Evolutionary conservation across 352 stramenopile species (phyloP).

Genomic region (Sclerospora graminicola): DNA sequence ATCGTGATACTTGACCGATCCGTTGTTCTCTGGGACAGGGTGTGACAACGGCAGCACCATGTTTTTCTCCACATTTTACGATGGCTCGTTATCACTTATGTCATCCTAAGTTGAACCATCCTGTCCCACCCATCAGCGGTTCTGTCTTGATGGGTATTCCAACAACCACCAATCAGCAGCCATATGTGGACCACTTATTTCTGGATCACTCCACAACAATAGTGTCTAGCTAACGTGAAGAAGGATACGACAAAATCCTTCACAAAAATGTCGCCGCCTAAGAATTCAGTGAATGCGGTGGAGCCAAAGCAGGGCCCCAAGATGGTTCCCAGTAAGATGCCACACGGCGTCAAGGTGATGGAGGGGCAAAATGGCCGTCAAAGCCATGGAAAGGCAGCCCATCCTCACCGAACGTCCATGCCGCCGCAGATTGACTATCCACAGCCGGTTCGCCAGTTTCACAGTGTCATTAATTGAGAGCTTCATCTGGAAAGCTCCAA

Average conservation of each 20-base stretch:
- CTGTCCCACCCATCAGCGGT: too few species aligned
- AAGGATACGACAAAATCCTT: constrained; percentile 25
- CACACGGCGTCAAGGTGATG: constrained; percentile 11
- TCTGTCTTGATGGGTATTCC: too few species aligned
- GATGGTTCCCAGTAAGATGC: constrained; percentile 9
- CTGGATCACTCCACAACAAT: too few species aligned
- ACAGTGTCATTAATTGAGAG: constrained; percentile 15
- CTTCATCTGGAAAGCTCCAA: constrained; percentile 18
- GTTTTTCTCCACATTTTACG: too few species aligned
- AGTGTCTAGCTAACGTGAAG: constrained; percentile 47
- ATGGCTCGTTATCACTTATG: too few species aligned
- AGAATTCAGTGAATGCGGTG: constrained; percentile 15
- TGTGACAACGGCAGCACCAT: too few species aligned
- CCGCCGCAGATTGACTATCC: constrained; percentile 20
- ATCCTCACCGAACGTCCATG: constrained; percentile 15
- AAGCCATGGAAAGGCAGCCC: constrained; percentile 8
- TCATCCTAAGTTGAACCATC: too few species aligned
- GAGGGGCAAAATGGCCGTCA: constrained; percentile 8
- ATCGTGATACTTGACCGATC: too few species aligned
- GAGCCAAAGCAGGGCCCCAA: constrained; percentile 19
- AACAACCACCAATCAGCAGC: too few species aligned
- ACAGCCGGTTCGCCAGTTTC: constrained; percentile 18
- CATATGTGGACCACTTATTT: too few species aligned
- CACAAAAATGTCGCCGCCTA: constrained; percentile 22
- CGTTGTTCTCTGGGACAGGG: too few species aligned